phyloP scores from a whole-genome alignment of 2,329 filamentous ascomycete species.

The Colletotrichum coccodes region DNA sequence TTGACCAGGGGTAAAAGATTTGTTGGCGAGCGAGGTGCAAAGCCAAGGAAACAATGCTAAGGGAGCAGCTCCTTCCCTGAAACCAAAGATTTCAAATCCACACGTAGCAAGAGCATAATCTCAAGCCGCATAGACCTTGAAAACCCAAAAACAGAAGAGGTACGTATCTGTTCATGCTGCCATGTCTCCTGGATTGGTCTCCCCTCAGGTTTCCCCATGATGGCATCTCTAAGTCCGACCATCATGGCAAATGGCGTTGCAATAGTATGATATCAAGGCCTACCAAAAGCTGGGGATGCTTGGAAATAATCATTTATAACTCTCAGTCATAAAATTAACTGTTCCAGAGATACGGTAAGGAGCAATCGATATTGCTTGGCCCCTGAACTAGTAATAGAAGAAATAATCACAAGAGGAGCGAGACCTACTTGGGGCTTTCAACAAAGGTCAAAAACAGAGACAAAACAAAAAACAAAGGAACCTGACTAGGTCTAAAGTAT shows the following conservation, averaged over 20 bases:
- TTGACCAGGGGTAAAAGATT: neutral
- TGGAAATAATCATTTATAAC: neutral
- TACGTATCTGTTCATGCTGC: neutral
- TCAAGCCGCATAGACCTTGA: neutral
- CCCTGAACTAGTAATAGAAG: neutral
- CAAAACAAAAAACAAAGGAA: neutral
- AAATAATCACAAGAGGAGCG: neutral
- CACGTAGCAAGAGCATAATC: neutral
- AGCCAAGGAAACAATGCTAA: neutral
- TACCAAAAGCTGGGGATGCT: neutral
- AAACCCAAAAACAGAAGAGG: neutral
- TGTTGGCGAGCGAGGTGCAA: neutral
- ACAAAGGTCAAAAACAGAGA: too few relatives aligned
- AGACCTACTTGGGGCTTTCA: neutral
- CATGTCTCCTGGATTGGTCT: neutral
- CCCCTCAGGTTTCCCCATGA: neutral
- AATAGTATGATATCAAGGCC: neutral
- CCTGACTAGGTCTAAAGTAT: too few relatives aligned
- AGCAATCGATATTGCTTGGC: neutral
- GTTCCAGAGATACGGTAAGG: neutral
- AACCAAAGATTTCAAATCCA: neutral
- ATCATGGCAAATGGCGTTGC: neutral
- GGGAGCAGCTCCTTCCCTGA: neutral
- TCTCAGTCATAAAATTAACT: neutral
- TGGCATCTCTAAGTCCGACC: neutral